Evolutionary conservation across 257 asterid species (phyloP), one percentile per base, ranked within the genome.

Genomic region (Petrea volubilis): DNA sequence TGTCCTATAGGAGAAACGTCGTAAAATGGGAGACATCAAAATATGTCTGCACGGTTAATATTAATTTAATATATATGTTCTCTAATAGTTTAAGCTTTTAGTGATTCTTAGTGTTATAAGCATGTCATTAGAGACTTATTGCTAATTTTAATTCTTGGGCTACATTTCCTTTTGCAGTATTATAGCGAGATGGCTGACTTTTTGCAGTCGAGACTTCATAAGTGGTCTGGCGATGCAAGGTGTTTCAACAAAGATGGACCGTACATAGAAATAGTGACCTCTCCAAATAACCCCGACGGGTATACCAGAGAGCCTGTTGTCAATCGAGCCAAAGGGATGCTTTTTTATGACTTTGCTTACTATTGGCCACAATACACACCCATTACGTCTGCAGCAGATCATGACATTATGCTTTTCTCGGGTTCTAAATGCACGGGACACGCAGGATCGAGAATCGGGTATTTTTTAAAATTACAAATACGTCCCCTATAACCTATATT

Each of bases 381-480:
- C 40, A 86, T 91, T 28, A 78, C 98, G n/a, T 55, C 89, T 20
- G 74, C 93, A 23, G 81, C 83, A 6, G 82, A 88, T 77, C 71
- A 80, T 40, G 93, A 89, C 56, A 29, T 94, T 15, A 91, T 91
- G 98, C 82, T 94, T 0, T 94, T 94, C 60, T 89, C 98, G 0
- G 79, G 79, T 55, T 94, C 99, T n/a, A 91, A 94, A 77, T 88
- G 91, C 88, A 86, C 93, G 2, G 97, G 99, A 2, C 97, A 94
- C 43, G 98, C 98, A 3, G 97, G 99, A 46, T 88, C 99, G 47
- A 78, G 97, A 80, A 89, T 89, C 23, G 99, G 99, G 99, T 94
- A 79, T n/a, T n/a, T n/a, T n/a, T n/a, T n/a, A n/a, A n/a, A n/a
- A n/a, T n/a, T n/a, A n/a, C n/a, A n/a, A n/a, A n/a, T n/a, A n/a